Conservation (phyloP, 148 eudicot genomes). For the Selenicereus undatus region DNA sequence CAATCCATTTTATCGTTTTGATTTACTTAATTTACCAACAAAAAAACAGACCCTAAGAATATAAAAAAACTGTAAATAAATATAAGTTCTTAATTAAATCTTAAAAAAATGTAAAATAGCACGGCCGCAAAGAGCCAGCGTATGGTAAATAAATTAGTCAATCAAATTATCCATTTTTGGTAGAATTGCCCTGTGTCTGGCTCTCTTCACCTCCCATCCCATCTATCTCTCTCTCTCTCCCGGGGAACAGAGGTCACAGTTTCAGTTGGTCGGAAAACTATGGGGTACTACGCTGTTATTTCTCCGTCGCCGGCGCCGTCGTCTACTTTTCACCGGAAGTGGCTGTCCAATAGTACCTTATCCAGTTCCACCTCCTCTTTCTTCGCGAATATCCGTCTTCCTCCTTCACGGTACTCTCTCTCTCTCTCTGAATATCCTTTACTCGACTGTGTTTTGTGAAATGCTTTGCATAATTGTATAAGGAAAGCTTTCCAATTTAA, state of each 20-base stretch:
- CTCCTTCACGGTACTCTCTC: constrained; percentile 28
- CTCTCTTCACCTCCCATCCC: too few species aligned
- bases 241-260: too few species aligned
- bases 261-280: constrained; percentile 11
- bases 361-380: constrained; percentile 29
- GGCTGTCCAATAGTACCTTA: constrained; percentile 13
- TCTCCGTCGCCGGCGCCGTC: constrained; percentile 8
- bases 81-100: too few species aligned
- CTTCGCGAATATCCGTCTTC: constrained; percentile 26
- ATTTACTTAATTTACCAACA: too few species aligned
- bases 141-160: too few species aligned
- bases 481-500: background rate
- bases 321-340: constrained; percentile 1
- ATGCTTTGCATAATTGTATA: background rate
- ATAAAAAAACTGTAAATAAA: too few species aligned
- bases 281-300: constrained; percentile 12
- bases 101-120: too few species aligned
- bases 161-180: too few species aligned
- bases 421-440: background rate
- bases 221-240: background rate
- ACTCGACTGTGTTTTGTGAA: constrained; percentile 1
- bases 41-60: too few species aligned
- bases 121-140: too few species aligned
- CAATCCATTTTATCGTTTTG: too few species aligned
- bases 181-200: too few species aligned